phyloP scores from a whole-genome alignment of 75 land plant genomes.

The Cunninghamia lanceolata region DNA sequence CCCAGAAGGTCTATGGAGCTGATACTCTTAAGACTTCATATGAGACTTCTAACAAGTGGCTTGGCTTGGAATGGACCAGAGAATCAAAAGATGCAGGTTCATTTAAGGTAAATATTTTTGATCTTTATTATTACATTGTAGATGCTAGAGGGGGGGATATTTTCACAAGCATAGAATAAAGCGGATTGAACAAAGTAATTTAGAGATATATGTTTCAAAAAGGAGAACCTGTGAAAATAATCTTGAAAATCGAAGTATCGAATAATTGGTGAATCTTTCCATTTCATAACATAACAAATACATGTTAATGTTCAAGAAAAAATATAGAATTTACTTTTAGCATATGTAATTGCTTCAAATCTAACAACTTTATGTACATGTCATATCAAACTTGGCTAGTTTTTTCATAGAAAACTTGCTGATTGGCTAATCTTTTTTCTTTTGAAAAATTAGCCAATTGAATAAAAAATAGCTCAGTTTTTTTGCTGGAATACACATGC shows the following conservation, averaged over 20 bases:
- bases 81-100: slow-evolving; percentile 59
- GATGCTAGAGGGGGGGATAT: neutral
- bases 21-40: slow-evolving; percentile 63
- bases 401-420: too few species aligned
- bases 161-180: neutral
- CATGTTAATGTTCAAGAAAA: neutral
- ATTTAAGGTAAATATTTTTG: slow-evolving; percentile 64
- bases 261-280: neutral
- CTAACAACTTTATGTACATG: too few species aligned
- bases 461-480: neutral
- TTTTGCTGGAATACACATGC: neutral
- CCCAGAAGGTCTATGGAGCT: slow-evolving; percentile 52
- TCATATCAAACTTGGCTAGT: too few species aligned
- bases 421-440: neutral
- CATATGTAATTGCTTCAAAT: neutral
- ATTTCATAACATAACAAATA: neutral
- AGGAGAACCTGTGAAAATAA: neutral
- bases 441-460: neutral
- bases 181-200: neutral
- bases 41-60: slow-evolving; percentile 45
- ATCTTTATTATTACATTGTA: neutral
- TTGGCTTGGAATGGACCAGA: slow-evolving; percentile 86
- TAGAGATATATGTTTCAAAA: neutral
- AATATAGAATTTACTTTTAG: neutral
- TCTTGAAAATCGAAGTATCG: neutral